Percentiles rank a stretch among this genome's conserved stretches.
Evolutionary conservation across 2,329 filamentous ascomycete genomes (phyloP).

Genomic region (Shiraia sp.): DNA sequence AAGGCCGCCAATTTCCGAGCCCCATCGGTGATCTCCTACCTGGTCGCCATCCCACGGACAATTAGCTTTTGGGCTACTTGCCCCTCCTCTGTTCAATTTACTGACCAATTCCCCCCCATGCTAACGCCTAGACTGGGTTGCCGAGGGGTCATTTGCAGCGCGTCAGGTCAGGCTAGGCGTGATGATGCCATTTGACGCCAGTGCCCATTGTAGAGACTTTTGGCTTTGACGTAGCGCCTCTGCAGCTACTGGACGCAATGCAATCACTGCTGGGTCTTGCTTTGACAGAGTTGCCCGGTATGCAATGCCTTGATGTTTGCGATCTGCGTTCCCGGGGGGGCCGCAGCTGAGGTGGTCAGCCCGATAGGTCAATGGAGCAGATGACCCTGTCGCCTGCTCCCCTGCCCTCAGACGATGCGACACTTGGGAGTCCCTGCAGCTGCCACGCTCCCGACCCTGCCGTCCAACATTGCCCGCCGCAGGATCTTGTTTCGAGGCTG

Average conservation of each 20-base stretch:
- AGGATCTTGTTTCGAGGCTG: slow-evolving; percentile 31
- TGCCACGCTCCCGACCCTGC: slow-evolving; percentile 30
- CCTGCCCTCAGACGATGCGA: slow-evolving; percentile 24
- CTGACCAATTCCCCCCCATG: slow-evolving; percentile 5
- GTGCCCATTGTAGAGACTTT: too few relatives aligned
- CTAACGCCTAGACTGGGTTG: too few relatives aligned
- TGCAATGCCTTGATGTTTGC: slow-evolving; percentile 29
- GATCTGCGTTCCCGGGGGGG: slow-evolving; percentile 35
- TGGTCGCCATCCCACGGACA: slow-evolving; percentile 5
- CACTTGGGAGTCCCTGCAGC: slow-evolving; percentile 38
- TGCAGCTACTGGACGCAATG: neutral
- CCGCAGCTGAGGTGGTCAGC: slow-evolving; percentile 26
- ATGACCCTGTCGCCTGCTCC: slow-evolving; percentile 32
- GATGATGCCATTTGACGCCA: too few relatives aligned
- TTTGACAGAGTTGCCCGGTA: slow-evolving; percentile 11
- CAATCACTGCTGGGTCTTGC: neutral
- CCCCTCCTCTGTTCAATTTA: slow-evolving; percentile 23
- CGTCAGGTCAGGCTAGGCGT: too few relatives aligned
- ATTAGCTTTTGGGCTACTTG: slow-evolving; percentile 9
- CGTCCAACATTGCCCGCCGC: slow-evolving; percentile 20
- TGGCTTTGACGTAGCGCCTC: too few relatives aligned
- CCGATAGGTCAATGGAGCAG: slow-evolving; percentile 42
- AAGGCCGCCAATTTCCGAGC: slow-evolving; percentile 25
- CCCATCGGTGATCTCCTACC: slow-evolving; percentile 4
- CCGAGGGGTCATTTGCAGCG: too few relatives aligned